Percentiles rank a stretch among this genome's conserved stretches.
These are phyloP conservation scores for Aspergillus sojae DNA, from an alignment of 2,329 filamentous ascomycete species.

Conservation along the genomic window DNA sequence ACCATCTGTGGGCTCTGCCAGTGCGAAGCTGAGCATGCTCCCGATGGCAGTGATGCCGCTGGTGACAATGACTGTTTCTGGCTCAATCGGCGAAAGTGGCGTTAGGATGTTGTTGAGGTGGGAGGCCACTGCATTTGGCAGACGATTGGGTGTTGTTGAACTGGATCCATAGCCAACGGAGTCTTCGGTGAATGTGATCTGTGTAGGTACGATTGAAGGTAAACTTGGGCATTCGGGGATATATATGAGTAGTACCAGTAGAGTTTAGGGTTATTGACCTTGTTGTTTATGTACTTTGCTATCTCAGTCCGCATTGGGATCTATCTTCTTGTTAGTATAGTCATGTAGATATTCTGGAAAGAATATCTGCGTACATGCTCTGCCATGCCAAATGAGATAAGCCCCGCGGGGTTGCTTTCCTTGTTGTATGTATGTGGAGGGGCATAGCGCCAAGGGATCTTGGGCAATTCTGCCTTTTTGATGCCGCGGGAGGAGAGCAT, in stretches of 20 bases:
- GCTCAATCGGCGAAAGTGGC: conserved; percentile 35
- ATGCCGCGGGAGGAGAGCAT: conserved; percentile 34
- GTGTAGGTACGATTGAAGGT: background rate
- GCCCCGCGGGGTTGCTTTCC: conserved; percentile 32
- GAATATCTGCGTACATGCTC: conserved; percentile 33
- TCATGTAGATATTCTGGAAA: too few species aligned
- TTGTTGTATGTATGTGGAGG: conserved; percentile 29
- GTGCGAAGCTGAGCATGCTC: conserved; percentile 46
- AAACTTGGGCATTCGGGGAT: background rate
- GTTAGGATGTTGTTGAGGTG: conserved; percentile 48
- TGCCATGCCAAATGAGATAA: conserved; percentile 40
- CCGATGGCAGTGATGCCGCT: conserved; percentile 47
- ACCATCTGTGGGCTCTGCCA: conserved; percentile 50
- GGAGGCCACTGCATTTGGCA: conserved; percentile 45
- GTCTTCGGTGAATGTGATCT: conserved; percentile 35
- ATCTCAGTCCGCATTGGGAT: conserved; percentile 41
- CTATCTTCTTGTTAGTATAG: conserved; percentile 25
- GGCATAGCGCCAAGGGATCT: conserved; percentile 33
- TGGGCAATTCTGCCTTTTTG: conserved; percentile 25
- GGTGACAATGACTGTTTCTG: conserved; percentile 44
- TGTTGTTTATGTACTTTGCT: conserved; percentile 41
- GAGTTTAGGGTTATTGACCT: conserved; percentile 25
- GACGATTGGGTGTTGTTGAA: conserved; percentile 38
- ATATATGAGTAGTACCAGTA: background rate
- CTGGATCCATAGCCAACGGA: conserved; percentile 47